Evolutionary conservation across 2,329 filamentous ascomycete species (phyloP).

Genomic region (Penicillium sp.): DNA sequence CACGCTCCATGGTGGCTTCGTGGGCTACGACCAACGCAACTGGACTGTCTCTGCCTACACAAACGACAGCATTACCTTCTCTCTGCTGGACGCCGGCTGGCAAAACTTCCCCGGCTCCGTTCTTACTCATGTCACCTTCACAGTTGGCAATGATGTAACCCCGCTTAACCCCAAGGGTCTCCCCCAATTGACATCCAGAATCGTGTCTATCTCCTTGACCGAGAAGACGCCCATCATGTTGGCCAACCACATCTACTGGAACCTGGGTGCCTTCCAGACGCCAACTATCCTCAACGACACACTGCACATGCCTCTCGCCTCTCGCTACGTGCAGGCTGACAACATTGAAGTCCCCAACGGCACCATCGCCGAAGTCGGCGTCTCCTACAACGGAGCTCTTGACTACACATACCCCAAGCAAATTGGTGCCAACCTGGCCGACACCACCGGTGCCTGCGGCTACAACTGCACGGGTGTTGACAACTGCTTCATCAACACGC

Average conservation of each 20-base stretch:
- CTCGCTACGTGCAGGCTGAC: constrained; percentile 45
- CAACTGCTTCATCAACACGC: constrained; percentile 49
- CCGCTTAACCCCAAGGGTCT: constrained; percentile 37
- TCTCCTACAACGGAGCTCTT: constrained; percentile 52
- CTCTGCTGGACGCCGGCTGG: constrained; percentile 40
- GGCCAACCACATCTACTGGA: constrained; percentile 51
- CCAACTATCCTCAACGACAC: constrained; percentile 42
- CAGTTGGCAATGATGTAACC: constrained; percentile 35
- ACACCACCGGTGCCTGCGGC: constrained; percentile 71
- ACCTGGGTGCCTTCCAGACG: constrained; percentile 46
- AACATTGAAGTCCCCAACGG: constrained; percentile 71
- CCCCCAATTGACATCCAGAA: constrained; percentile 41
- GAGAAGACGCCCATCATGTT: constrained; percentile 49
- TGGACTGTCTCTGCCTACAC: constrained; percentile 46
- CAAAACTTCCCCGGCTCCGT: constrained; percentile 47
- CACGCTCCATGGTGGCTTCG: constrained; percentile 50
- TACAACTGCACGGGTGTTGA: constrained; percentile 81
- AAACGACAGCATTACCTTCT: constrained; percentile 43
- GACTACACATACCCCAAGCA: constrained; percentile 75
- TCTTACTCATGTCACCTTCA: constrained; percentile 44
- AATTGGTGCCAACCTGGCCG: constrained; percentile 65
- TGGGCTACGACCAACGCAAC: constrained; percentile 48
- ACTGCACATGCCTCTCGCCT: constrained; percentile 44
- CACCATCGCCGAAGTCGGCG: constrained; percentile 70
- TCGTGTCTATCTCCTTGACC: constrained; percentile 44